Percentiles rank a stretch among this genome's conserved stretches.
Conservation (phyloP, 1,284 basidiomycete genomes). For the Agroathelia rolfsii region DNA sequence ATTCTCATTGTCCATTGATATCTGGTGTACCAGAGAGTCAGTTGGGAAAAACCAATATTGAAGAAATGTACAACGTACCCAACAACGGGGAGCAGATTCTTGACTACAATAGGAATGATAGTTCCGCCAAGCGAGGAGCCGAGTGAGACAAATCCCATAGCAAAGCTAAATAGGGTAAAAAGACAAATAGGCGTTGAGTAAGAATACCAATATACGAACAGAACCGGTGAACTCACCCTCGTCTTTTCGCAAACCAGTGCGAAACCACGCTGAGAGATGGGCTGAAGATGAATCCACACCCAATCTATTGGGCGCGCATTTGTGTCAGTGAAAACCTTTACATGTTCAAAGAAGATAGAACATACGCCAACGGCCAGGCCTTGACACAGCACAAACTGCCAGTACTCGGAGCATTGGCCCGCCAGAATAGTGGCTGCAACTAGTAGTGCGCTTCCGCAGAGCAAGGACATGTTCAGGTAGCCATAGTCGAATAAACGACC, state of each 20-base stretch:
- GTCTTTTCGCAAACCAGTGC: slow-evolving; percentile 40
- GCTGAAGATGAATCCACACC: slow-evolving; percentile 37
- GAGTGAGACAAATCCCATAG: slow-evolving; percentile 30
- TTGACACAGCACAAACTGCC: slow-evolving; percentile 50
- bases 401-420: slow-evolving; percentile 45
- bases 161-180: too few species aligned
- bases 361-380: slow-evolving; percentile 40
- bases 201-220: too few species aligned
- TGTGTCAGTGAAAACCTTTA: slow-evolving; percentile 13
- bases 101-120: slow-evolving; percentile 34
- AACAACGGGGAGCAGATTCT: slow-evolving; percentile 32
- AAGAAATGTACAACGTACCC: slow-evolving; percentile 23
- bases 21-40: slow-evolving; percentile 24
- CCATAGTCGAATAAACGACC: slow-evolving; percentile 55
- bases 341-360: slow-evolving; percentile 16
- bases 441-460: slow-evolving; percentile 33
- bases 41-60: not conserved
- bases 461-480: slow-evolving; percentile 36
- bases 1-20: slow-evolving; percentile 59
- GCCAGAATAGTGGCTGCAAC: slow-evolving; percentile 44
- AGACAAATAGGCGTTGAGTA: too few species aligned
- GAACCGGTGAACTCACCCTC: too few species aligned
- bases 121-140: slow-evolving; percentile 39
- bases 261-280: slow-evolving; percentile 35
- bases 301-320: slow-evolving; percentile 19